Percentiles rank a stretch among this genome's conserved stretches.
Evolutionary conservation across 2,329 filamentous ascomycete species (phyloP).

Genomic region (Penicillium sp.): DNA sequence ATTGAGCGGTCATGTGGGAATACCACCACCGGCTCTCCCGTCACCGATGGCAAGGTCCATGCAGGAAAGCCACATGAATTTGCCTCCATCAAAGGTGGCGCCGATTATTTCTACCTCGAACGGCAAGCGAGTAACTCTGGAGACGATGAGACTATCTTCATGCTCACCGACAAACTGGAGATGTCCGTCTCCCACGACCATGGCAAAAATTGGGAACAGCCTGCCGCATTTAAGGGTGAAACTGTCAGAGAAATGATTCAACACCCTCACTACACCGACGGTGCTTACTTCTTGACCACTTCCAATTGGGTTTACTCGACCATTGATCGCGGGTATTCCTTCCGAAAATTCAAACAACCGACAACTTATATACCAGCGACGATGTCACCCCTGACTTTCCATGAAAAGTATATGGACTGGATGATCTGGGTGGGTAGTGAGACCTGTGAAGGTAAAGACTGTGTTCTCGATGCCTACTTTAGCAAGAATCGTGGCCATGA

Average conservation of each 20-base stretch:
- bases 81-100: constrained; percentile 49
- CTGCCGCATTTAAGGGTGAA: constrained; percentile 61
- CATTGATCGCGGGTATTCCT: constrained; percentile 70
- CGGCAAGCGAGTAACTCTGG: constrained; percentile 63
- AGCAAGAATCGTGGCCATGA: constrained; percentile 74
- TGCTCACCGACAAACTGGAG: constrained; percentile 58
- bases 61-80: constrained; percentile 61
- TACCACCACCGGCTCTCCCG: constrained; percentile 50
- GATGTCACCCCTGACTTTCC: constrained; percentile 69
- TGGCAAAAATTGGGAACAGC: constrained; percentile 78
- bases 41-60: constrained; percentile 63
- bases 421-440: constrained; percentile 80
- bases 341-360: constrained; percentile 51
- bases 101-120: constrained; percentile 74
- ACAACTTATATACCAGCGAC: constrained; percentile 22
- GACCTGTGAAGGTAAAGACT: constrained; percentile 65
- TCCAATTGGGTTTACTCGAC: constrained; percentile 73
- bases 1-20: constrained; percentile 77
- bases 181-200: constrained; percentile 80
- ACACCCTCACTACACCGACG: constrained; percentile 78
- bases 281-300: constrained; percentile 79
- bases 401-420: constrained; percentile 83
- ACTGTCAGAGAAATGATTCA: constrained; percentile 70
- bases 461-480: constrained; percentile 72
- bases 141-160: constrained; percentile 70